phyloP scores from a whole-genome alignment of 495 filamentous ascomycete genomes.

The Trichoderma parareesei region DNA sequence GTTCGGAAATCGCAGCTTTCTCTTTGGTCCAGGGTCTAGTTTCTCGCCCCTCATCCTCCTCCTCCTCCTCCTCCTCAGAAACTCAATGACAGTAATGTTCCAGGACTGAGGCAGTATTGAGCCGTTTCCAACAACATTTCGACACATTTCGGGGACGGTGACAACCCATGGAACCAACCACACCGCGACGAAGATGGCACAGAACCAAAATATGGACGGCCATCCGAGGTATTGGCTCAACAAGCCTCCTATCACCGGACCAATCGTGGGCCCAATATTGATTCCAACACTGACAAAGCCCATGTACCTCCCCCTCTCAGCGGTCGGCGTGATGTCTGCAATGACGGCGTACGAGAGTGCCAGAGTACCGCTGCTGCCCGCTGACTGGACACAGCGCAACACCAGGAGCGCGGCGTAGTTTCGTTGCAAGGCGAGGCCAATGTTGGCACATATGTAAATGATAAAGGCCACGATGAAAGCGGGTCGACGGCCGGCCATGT shows the following conservation, averaged over 20 bases:
- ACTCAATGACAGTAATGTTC: conserved; percentile 45
- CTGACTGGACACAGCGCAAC: conserved; percentile 54
- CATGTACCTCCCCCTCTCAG: conserved; percentile 55
- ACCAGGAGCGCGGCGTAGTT: conserved; percentile 53
- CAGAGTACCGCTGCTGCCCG: conserved; percentile 49
- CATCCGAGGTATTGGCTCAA: conserved; percentile 58
- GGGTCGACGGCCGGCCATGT: conserved; percentile 49
- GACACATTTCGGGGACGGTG: conserved; percentile 57
- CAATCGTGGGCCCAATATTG: conserved; percentile 47
- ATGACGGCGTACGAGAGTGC: conserved; percentile 53
- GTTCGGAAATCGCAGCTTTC: conserved; percentile 58
- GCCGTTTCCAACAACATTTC: conserved; percentile 67
- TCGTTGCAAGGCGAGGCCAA: conserved; percentile 54
- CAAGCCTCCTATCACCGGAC: conserved; percentile 58
- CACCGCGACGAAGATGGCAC: conserved; percentile 48
- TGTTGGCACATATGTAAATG: conserved; percentile 54
- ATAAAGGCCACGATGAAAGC: conserved; percentile 50
- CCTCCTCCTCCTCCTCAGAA: conserved; percentile 25
- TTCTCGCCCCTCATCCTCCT: conserved; percentile 25
- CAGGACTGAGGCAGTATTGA: conserved; percentile 46
- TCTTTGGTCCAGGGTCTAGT: conserved; percentile 17
- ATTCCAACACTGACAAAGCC: conserved; percentile 44
- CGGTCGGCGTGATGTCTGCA: conserved; percentile 50
- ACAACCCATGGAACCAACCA: conserved; percentile 47
- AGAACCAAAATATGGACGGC: conserved; percentile 69